Percentiles rank a stretch among this genome's conserved stretches.
phyloP scores from a whole-genome alignment of 2,329 filamentous ascomycete genomes.

The Paraphoma chrysanthemicola region DNA sequence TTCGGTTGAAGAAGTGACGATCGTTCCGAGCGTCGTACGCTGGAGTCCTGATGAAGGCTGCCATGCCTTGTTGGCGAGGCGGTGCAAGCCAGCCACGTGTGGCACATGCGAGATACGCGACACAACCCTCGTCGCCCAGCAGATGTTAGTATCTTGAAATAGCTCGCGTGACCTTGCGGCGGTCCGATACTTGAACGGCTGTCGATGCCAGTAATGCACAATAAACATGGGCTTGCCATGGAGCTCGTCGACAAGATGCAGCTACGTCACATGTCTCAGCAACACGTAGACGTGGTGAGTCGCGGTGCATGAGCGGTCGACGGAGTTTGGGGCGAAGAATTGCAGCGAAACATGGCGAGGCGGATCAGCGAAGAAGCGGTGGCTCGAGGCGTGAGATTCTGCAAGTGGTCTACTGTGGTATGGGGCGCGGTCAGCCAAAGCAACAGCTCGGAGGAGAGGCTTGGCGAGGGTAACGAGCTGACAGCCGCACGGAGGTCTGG shows the following conservation, averaged over 20 bases:
- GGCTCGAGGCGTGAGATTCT: constrained; percentile 7
- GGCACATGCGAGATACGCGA: not conserved
- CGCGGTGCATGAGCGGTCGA: not conserved
- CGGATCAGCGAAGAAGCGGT: constrained; percentile 12
- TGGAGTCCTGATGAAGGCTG: not conserved
- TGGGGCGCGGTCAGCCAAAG: constrained; percentile 17
- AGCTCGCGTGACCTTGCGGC: not conserved
- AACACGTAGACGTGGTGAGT: not conserved
- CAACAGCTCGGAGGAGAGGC: constrained; percentile 6
- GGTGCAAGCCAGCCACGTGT: not conserved
- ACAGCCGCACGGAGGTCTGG: constrained; percentile 9
- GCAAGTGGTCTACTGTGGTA: constrained; percentile 4
- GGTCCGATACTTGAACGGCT: not conserved
- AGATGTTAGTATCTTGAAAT: not conserved
- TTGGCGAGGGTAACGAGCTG: constrained; percentile 9
- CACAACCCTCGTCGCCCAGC: not conserved
- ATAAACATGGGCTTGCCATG: not conserved
- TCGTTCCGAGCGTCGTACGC: not conserved
- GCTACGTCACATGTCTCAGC: not conserved
- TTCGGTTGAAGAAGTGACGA: not conserved
- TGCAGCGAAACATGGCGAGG: not conserved
- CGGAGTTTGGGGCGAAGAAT: not conserved
- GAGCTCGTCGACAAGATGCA: not conserved
- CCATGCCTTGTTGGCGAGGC: not conserved
- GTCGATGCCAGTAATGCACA: not conserved